Conservation (phyloP, 1,284 basidiomycete genomes). For the Ustilago tritici region DNA sequence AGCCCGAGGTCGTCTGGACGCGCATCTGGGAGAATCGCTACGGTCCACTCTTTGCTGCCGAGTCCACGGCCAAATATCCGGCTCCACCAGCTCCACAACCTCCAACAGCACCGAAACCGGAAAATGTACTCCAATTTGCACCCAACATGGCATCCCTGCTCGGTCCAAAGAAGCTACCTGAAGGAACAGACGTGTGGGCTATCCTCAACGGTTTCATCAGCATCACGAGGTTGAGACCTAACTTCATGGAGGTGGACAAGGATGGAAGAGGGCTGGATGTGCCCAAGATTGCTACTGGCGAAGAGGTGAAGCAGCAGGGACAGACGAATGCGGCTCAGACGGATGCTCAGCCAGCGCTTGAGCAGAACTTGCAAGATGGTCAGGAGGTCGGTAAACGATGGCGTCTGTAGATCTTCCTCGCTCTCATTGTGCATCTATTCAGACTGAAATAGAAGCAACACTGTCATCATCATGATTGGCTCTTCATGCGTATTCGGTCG, state of each 20-base stretch:
- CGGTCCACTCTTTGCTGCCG: conserved; percentile 49
- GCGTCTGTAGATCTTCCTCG: conserved; percentile 23
- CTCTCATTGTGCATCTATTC: not conserved
- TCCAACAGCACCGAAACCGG: conserved; percentile 46
- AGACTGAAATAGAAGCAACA: not conserved
- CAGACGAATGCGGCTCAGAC: not conserved
- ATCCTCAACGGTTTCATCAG: conserved; percentile 61
- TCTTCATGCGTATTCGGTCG: not conserved
- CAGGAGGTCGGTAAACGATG: conserved; percentile 45
- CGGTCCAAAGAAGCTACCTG: conserved; percentile 41
- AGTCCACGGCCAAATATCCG: conserved; percentile 21
- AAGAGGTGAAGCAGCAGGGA: not conserved
- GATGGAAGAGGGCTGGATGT: conserved; percentile 40
- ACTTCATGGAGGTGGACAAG: conserved; percentile 51
- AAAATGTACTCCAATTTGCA: conserved; percentile 54
- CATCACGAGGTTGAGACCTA: conserved; percentile 57
- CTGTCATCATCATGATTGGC: not conserved
- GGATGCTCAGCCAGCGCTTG: conserved; percentile 3
- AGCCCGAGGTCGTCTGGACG: conserved; percentile 63
- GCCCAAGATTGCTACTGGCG: not conserved
- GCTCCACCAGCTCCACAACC: conserved; percentile 34
- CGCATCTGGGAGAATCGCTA: conserved; percentile 62
- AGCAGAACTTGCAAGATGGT: conserved; percentile 24
- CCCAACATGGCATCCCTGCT: conserved; percentile 63
- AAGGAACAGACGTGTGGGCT: conserved; percentile 65